A percentile compares a stretch with the other conserved stretches of the same genome.
phyloP scores from a whole-genome alignment of 116 monocot species.

The Zostera marina region DNA sequence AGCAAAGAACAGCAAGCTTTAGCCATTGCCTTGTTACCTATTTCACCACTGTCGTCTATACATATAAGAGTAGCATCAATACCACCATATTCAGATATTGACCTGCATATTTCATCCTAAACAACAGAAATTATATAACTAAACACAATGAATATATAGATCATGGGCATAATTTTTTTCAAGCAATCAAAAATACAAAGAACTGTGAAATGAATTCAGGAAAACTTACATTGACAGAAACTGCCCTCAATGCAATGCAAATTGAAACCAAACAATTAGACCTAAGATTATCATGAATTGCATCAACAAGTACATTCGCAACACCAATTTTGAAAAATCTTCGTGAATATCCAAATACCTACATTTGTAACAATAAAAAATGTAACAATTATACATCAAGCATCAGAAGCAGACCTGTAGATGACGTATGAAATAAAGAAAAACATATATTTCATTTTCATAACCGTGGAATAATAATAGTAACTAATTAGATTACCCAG shows the following conservation, averaged over 20 bases:
- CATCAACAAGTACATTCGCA: conserved; percentile 66
- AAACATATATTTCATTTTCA: too few species aligned
- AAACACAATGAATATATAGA: background rate
- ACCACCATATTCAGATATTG: conserved; percentile 75
- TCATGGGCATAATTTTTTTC: background rate
- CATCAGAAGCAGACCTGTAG: too few species aligned
- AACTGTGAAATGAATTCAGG: too few species aligned
- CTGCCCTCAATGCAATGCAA: conserved; percentile 63
- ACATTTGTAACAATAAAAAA: conserved; percentile 6
- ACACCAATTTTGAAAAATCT: conserved; percentile 70
- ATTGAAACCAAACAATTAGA: conserved; percentile 35
- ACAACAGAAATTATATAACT: conserved; percentile 1
- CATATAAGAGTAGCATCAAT: conserved; percentile 61
- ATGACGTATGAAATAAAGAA: too few species aligned
- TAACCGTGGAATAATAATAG: too few species aligned
- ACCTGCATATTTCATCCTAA: conserved; percentile 96
- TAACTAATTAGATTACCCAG: too few species aligned
- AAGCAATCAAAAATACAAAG: background rate
- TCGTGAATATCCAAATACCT: conserved; percentile 83
- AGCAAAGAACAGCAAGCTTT: conserved; percentile 81
- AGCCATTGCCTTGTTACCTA: conserved; percentile 29
- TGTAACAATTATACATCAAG: background rate
- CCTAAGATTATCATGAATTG: conserved; percentile 28
- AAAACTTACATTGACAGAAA: conserved; percentile 81
- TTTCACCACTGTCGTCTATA: conserved; percentile 39